Evolutionary conservation across 2,329 filamentous ascomycete species (phyloP).

Genomic region (Colletotrichum costaricense): DNA sequence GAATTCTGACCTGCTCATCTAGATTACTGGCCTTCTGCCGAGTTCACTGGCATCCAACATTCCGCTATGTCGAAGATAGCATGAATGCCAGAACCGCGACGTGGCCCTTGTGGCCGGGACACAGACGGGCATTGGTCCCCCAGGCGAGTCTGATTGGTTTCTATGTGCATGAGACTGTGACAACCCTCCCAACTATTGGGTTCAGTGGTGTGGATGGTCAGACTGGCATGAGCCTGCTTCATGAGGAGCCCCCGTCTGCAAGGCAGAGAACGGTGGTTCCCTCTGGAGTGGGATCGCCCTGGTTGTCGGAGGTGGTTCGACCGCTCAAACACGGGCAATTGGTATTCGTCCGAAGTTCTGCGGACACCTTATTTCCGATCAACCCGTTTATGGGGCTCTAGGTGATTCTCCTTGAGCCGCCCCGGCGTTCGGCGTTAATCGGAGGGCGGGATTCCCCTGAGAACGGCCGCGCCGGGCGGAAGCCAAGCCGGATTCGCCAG

Average conservation of each 20-base stretch:
- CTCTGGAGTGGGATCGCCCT: conserved; percentile 24
- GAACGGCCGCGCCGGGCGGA: not conserved
- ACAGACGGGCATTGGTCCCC: not conserved
- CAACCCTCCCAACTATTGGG: not conserved
- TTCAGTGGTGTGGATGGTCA: not conserved
- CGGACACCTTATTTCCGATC: conserved; percentile 30
- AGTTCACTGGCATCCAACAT: not conserved
- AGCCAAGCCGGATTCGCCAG: not conserved
- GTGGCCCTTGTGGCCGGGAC: conserved; percentile 13
- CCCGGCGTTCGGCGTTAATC: conserved; percentile 20
- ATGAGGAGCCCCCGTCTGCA: not conserved
- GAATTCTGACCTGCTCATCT: conserved; percentile 17
- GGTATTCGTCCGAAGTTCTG: conserved; percentile 31
- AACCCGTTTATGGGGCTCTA: not conserved
- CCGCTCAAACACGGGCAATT: conserved; percentile 3
- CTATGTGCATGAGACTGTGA: conserved; percentile 30
- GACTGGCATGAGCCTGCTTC: conserved; percentile 28
- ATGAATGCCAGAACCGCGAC: conserved; percentile 14
- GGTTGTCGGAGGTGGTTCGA: conserved; percentile 13
- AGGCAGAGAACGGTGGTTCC: conserved; percentile 24
- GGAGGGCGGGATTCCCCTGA: not conserved
- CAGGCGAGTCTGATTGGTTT: conserved; percentile 15
- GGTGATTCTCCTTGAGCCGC: not conserved
- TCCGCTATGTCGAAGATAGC: not conserved
- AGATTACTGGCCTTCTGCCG: not conserved